phyloP scores from a whole-genome alignment of 192 early-diverging fungal genomes.

The Gamsiella multidivaricata region DNA sequence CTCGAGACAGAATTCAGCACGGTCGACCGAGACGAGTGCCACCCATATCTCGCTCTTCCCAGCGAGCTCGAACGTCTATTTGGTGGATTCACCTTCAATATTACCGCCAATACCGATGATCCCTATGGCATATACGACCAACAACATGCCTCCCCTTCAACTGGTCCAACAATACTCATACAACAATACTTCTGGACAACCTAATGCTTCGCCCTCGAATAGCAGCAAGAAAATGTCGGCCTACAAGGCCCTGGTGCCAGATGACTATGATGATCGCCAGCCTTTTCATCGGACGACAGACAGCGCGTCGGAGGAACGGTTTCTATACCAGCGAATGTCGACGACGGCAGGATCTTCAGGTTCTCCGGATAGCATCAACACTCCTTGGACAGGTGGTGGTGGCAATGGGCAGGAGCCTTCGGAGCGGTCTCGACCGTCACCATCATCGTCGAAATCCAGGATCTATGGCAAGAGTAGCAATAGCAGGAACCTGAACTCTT shows the following conservation, averaged over 20 bases:
- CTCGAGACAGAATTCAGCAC: slow-evolving; percentile 11
- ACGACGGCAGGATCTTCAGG: neutral
- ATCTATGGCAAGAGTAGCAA: no score
- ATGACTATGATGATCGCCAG: slow-evolving; percentile 48
- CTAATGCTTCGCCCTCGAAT: neutral
- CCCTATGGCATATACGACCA: slow-evolving; percentile 14
- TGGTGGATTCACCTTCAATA: slow-evolving; percentile 22
- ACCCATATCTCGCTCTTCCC: slow-evolving; percentile 28
- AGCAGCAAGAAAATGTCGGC: slow-evolving; percentile 1
- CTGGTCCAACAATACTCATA: neutral
- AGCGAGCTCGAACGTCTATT: slow-evolving; percentile 13
- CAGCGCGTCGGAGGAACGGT: neutral
- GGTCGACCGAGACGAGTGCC: neutral
- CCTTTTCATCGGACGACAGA: slow-evolving; percentile 15
- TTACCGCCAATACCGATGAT: slow-evolving; percentile 35
- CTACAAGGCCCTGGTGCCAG: slow-evolving; percentile 30
- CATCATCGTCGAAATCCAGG: neutral
- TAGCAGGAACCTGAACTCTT: no score
- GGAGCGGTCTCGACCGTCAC: neutral
- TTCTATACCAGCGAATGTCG: neutral
- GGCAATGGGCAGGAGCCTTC: neutral
- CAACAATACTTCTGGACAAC: neutral
- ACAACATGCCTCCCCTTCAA: neutral
- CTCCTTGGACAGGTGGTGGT: neutral
- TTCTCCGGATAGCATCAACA: neutral